A percentile compares a stretch with the other conserved stretches of the same genome.
Evolutionary conservation across 2,329 filamentous ascomycete species (phyloP).

Genomic region (Hypoxylon sp.): DNA sequence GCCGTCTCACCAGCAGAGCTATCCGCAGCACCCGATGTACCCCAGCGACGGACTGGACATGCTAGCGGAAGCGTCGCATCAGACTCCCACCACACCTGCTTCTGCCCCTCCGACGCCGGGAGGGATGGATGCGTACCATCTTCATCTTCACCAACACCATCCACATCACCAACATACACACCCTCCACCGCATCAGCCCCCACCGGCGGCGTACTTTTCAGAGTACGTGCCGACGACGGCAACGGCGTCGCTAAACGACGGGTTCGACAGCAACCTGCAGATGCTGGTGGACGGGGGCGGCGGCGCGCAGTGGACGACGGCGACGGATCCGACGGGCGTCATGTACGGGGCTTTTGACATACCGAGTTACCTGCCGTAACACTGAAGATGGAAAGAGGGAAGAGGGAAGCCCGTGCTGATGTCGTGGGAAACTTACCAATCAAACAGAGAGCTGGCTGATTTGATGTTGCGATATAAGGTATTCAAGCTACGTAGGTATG

Average conservation of each 20-base stretch:
- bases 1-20: slow-evolving; percentile 26
- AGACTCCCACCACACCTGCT: slow-evolving; percentile 36
- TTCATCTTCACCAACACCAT: neutral
- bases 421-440: too few relatives aligned
- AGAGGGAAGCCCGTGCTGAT: too few relatives aligned
- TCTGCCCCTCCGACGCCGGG: slow-evolving; percentile 11
- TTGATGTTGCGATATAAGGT: too few relatives aligned
- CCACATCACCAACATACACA: slow-evolving; percentile 12
- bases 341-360: slow-evolving; percentile 45
- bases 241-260: slow-evolving; percentile 53
- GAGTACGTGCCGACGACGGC: slow-evolving; percentile 43
- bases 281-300: slow-evolving; percentile 56
- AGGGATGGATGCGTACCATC: slow-evolving; percentile 37
- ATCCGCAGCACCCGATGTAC: slow-evolving; percentile 39
- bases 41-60: slow-evolving; percentile 55
- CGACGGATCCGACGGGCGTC: slow-evolving; percentile 41
- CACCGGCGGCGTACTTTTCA: slow-evolving; percentile 43
- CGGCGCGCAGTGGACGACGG: slow-evolving; percentile 43
- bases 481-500: too few relatives aligned
- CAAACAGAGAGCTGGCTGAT: too few relatives aligned
- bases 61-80: slow-evolving; percentile 57
- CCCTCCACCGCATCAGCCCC: neutral
- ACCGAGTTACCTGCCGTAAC: slow-evolving; percentile 30
- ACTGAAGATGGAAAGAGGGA: too few relatives aligned
- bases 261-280: slow-evolving; percentile 61